Conservation (phyloP, 345 rosid genomes). For the Brassica cretica region DNA sequence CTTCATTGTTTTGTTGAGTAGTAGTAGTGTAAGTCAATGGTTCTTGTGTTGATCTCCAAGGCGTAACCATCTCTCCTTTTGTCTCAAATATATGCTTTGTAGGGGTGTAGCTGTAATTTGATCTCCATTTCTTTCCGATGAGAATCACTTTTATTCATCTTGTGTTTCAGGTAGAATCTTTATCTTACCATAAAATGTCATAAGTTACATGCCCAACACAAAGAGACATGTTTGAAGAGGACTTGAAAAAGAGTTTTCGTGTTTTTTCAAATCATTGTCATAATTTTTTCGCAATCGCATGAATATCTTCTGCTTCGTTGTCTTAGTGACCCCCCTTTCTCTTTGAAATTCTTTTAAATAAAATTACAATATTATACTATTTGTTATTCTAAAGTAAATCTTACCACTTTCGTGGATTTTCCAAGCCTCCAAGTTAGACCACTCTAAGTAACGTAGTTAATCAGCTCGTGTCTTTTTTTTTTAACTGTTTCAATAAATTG, state of each 20-base stretch:
- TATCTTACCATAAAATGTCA: slow-evolving; percentile 27
- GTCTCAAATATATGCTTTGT: not conserved
- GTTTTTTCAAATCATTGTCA: slow-evolving; percentile 15
- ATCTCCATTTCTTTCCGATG: not conserved
- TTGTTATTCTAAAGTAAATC: not conserved
- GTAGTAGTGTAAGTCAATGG: slow-evolving; percentile 7
- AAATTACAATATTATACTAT: not conserved
- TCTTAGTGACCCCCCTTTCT: not conserved
- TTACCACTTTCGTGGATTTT: slow-evolving; percentile 22
- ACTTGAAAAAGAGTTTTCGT: not conserved
- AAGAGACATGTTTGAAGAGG: slow-evolving; percentile 9
- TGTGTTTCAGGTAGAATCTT: slow-evolving; percentile 12
- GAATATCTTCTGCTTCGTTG: slow-evolving; percentile 19
- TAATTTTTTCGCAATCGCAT: not conserved
- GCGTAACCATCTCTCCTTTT: not conserved
- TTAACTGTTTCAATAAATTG: not conserved
- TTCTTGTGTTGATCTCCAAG: slow-evolving; percentile 15
- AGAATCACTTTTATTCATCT: slow-evolving; percentile 3
- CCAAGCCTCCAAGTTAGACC: slow-evolving; percentile 16
- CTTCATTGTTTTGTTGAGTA: slow-evolving; percentile 18
- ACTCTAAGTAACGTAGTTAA: not conserved
- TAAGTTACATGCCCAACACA: slow-evolving; percentile 7
- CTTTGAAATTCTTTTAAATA: not conserved
- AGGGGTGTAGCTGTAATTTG: not conserved
- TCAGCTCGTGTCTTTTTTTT: not conserved